phyloP scores from a whole-genome alignment of 1,284 basidiomycete species.

The Quambalaria eucalypti region DNA sequence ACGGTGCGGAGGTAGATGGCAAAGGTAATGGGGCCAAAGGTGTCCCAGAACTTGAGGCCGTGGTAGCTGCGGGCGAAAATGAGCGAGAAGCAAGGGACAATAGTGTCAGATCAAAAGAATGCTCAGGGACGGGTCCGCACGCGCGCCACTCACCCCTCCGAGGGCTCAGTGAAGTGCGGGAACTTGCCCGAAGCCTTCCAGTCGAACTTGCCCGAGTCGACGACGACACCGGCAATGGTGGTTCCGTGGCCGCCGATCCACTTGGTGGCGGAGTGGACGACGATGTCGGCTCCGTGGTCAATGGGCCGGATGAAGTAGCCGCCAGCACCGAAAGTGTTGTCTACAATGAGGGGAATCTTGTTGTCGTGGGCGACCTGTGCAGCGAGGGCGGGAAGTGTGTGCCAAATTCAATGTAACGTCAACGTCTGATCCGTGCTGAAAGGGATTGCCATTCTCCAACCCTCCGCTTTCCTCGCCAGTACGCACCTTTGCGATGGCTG shows the following conservation, averaged over 20 bases:
- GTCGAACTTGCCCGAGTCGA: conserved; percentile 75
- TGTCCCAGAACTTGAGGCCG: conserved; percentile 55
- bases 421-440: too few relatives aligned
- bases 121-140: too few relatives aligned
- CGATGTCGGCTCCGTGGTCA: conserved; percentile 70
- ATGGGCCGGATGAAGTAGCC: conserved; percentile 67
- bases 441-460: too few relatives aligned
- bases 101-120: too few relatives aligned
- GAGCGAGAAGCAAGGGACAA: too few relatives aligned
- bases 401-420: too few relatives aligned
- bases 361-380: conserved; percentile 69
- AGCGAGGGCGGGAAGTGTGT: conserved; percentile 55
- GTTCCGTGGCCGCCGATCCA: conserved; percentile 87
- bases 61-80: too few relatives aligned
- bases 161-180: conserved; percentile 70
- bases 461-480: too few relatives aligned
- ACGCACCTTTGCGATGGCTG: conserved; percentile 64
- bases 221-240: conserved; percentile 71
- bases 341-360: conserved; percentile 70
- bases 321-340: conserved; percentile 83
- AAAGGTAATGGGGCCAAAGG: conserved; percentile 65
- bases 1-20: conserved; percentile 65
- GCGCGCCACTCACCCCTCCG: too few relatives aligned
- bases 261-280: conserved; percentile 80
- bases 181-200: conserved; percentile 69